Evolutionary conservation across 768 basidiomycete species (phyloP).

Genomic region (Phylloporus rhodoxanthus): DNA sequence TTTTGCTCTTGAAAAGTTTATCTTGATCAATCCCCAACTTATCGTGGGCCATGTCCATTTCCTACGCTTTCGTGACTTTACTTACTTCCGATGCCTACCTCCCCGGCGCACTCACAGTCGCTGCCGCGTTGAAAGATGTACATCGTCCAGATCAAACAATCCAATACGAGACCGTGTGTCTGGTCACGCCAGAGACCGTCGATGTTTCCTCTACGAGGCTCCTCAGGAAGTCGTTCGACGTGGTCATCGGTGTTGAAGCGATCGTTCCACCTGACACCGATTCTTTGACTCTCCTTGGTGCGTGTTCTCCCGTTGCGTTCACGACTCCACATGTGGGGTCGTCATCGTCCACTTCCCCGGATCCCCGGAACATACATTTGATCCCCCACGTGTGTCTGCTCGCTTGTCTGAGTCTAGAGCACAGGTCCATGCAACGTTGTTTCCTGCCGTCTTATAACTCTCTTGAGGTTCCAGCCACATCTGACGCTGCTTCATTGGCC

Average conservation of each 20-base stretch:
- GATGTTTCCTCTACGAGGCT: conserved; percentile 75
- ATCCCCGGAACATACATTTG: conserved; percentile 8
- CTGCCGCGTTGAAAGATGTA: conserved; percentile 76
- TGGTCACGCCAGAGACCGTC: conserved; percentile 92
- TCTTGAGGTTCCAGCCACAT: neutral
- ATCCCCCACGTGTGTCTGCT: conserved; percentile 7
- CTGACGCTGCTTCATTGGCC: conserved; percentile 13
- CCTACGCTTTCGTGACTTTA: conserved; percentile 86
- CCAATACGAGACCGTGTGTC: conserved; percentile 69
- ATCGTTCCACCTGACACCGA: conserved; percentile 64
- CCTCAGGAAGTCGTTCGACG: conserved; percentile 72
- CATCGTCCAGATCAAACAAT: conserved; percentile 48
- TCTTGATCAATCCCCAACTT: conserved; percentile 14
- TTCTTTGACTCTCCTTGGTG: conserved; percentile 80
- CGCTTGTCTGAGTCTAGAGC: conserved; percentile 5
- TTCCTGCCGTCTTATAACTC: conserved; percentile 13
- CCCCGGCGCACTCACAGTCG: conserved; percentile 84
- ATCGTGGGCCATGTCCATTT: conserved; percentile 46
- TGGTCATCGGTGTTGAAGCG: conserved; percentile 88
- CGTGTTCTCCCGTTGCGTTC: conserved; percentile 8
- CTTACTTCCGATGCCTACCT: conserved; percentile 90
- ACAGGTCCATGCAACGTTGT: conserved; percentile 16
- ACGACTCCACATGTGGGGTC: conserved; percentile 1
- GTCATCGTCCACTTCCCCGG: neutral
- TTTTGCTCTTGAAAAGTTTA: conserved; percentile 4